Base-by-base conservation (phyloP, 2,329 filamentous ascomycete species). In the Fusarium graminum region DNA sequence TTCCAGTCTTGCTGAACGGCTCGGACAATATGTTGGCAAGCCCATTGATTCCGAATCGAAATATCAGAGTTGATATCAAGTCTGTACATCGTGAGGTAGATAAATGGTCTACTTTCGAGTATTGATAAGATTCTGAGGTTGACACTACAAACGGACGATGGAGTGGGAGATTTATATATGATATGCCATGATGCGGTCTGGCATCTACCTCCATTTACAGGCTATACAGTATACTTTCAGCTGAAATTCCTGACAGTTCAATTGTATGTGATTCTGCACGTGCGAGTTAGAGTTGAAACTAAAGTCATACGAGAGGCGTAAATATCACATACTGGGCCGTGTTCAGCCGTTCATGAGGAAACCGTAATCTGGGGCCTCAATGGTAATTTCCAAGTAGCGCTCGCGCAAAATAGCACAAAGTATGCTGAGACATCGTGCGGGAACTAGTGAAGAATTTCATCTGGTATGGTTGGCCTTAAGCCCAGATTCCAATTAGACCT, bases 1-100 rank as follows among this genome's bases (percentile, higher is more conserved):
- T 56, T 56, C 53, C 53, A 56, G 6, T 51, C 53, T 19, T 56
- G 53, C 3, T 17, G 38, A 22, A 56, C 22, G 19, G 53, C 53
- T 36, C 30, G 40, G 13, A 38, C 39, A 1, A 52, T 43, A 3
- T 56, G 53, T 9, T 56, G 53, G 5, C 38, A 47, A 38, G 53
- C 47, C 53, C 53, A 56, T 26, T 56, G 53, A 16, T 56, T 56
- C 26, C 53, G 22, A 12, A 56, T 42, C 13, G 53, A 56, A 34
- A 56, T 25, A 7, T 43, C 29, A 1, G 26, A 30, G 17, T 43
- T 56, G 2, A 29, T 6, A 16, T 56, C 22, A 42, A 56, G 38
- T 6, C 30, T 6, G 8, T 40, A 22, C 53, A 56, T 52, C 29
- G 16, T 52, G 30, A 17, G 30, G 0, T 19, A 14, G 8, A 14